Conservation (phyloP, 2,329 filamentous ascomycete species). For the Aquanectria penicillioides region DNA sequence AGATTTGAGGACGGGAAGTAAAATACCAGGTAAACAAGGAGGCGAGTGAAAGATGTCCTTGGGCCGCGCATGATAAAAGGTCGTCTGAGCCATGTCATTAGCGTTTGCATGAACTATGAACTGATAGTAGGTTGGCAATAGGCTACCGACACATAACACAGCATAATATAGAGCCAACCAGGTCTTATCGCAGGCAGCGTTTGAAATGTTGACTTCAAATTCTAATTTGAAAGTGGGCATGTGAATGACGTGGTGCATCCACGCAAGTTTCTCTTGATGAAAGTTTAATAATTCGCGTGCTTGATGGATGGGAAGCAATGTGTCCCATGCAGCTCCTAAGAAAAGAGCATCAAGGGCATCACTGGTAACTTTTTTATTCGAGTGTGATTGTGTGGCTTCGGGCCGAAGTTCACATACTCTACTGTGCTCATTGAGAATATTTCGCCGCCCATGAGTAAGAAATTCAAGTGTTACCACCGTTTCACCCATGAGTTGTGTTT, state of each 20-base stretch:
- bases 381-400: neutral
- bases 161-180: constrained; percentile 14
- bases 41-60: neutral
- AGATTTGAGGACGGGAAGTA: neutral
- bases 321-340: too few relatives aligned
- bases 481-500: neutral
- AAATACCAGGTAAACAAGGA: neutral
- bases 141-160: neutral
- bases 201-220: neutral
- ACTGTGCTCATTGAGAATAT: neutral
- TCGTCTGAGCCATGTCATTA: neutral
- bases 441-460: constrained; percentile 4
- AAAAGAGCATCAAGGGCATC: too few relatives aligned
- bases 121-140: too few relatives aligned
- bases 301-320: neutral
- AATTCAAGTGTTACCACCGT: constrained; percentile 5
- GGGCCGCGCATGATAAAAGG: neutral
- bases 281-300: neutral
- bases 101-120: neutral
- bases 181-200: neutral
- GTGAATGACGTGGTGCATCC: constrained; percentile 17
- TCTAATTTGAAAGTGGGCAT: constrained; percentile 5
- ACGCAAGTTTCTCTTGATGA: constrained; percentile 3
- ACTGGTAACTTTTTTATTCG: neutral
- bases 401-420: neutral